Percentiles rank a stretch among this genome's conserved stretches.
phyloP scores from a whole-genome alignment of 768 basidiomycete species.

The Lepiota venenata region DNA sequence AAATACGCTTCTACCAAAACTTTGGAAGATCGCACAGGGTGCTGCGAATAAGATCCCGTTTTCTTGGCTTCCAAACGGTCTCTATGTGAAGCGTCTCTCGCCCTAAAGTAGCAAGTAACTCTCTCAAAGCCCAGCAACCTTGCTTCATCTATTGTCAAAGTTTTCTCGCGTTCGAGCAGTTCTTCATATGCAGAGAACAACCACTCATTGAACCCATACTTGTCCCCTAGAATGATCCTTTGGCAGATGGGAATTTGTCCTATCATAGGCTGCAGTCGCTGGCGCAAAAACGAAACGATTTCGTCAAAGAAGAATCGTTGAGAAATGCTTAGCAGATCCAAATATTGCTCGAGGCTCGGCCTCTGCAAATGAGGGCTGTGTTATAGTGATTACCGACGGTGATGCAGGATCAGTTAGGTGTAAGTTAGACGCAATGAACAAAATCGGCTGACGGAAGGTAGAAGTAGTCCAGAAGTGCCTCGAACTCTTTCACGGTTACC shows the following conservation, averaged over 20 bases:
- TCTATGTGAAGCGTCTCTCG: neutral
- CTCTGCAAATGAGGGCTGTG: conserved; percentile 24
- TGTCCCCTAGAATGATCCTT: conserved; percentile 34
- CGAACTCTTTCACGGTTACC: conserved; percentile 31
- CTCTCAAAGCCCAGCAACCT: conserved; percentile 23
- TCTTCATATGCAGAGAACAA: conserved; percentile 32
- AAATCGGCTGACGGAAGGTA: conserved; percentile 29
- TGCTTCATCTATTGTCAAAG: conserved; percentile 25
- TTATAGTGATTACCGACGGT: conserved; percentile 19
- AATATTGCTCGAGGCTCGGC: conserved; percentile 24
- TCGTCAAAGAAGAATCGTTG: conserved; percentile 34
- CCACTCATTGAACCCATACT: conserved; percentile 37
- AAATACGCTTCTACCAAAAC: neutral
- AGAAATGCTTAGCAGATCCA: conserved; percentile 35
- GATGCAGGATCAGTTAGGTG: conserved; percentile 27
- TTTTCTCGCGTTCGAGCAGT: conserved; percentile 30
- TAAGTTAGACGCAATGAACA: conserved; percentile 25
- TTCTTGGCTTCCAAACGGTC: neutral
- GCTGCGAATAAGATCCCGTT: no score
- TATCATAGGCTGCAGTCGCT: conserved; percentile 14
- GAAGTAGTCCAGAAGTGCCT: conserved; percentile 34
- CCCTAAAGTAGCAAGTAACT: neutral
- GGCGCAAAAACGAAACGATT: conserved; percentile 32
- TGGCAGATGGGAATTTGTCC: conserved; percentile 21
- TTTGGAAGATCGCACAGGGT: neutral